Conservation (phyloP, 768 basidiomycete species). For the Serendipita vermifera region DNA sequence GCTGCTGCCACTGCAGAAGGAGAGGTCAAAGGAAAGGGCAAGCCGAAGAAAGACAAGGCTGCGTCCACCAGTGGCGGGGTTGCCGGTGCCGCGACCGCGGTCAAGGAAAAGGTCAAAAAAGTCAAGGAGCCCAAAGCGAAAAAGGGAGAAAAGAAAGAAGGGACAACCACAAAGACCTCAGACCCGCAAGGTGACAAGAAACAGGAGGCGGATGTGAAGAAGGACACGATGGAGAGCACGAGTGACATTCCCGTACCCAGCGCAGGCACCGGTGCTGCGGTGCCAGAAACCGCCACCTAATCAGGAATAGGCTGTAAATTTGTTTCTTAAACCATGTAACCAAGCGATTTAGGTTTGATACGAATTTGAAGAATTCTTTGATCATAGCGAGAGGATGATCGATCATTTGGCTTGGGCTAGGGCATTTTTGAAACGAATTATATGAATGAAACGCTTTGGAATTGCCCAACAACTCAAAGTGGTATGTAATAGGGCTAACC, state of each 20-base stretch:
- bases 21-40: conserved; percentile 19
- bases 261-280: neutral
- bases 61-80: conserved; percentile 11
- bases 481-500: too few relatives aligned
- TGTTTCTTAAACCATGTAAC: too few relatives aligned
- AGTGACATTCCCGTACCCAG: neutral
- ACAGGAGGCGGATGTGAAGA: conserved; percentile 1
- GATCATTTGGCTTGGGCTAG: too few relatives aligned
- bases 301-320: too few relatives aligned
- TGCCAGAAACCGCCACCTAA: too few relatives aligned
- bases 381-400: too few relatives aligned
- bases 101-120: conserved; percentile 15
- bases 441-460: too few relatives aligned
- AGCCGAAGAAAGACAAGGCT: neutral
- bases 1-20: conserved; percentile 26
- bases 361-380: too few relatives aligned
- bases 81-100: conserved; percentile 12
- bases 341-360: too few relatives aligned
- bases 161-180: neutral
- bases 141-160: neutral
- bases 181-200: conserved; percentile 11
- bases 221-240: conserved; percentile 7
- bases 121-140: conserved; percentile 13
- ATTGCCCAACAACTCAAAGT: too few relatives aligned
- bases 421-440: too few relatives aligned